These are phyloP conservation scores for Dipteronia dyeriana DNA, from an alignment of 345 rosid genomes.

Conservation along the genomic window DNA sequence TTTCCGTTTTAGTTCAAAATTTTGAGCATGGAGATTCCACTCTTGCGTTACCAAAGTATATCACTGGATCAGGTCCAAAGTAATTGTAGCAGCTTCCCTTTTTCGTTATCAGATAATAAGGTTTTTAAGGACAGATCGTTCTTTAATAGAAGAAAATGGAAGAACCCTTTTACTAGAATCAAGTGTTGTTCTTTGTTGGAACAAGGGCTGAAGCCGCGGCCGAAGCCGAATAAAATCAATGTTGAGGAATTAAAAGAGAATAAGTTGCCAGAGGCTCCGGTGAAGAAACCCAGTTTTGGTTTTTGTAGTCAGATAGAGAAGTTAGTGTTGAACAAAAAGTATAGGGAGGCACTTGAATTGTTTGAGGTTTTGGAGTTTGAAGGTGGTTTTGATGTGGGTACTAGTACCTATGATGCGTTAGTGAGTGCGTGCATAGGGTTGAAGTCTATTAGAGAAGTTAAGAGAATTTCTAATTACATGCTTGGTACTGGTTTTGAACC, in stretches of 20 bases:
- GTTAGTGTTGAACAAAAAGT: slow-evolving; percentile 52
- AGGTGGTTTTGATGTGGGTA: slow-evolving; percentile 48
- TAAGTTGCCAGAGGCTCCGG: slow-evolving; percentile 27
- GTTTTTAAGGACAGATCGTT: slow-evolving; percentile 25
- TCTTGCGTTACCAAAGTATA: slow-evolving; percentile 43
- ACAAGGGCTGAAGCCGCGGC: slow-evolving; percentile 56
- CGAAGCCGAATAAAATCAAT: slow-evolving; percentile 40
- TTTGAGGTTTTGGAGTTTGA: slow-evolving; percentile 70
- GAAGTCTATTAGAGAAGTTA: slow-evolving; percentile 64
- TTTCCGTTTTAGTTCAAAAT: slow-evolving; percentile 11
- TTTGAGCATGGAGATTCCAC: slow-evolving; percentile 54
- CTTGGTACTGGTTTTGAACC: slow-evolving; percentile 48
- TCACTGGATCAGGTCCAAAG: slow-evolving; percentile 44
- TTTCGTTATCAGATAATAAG: slow-evolving; percentile 26
- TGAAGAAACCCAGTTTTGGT: slow-evolving; percentile 41
- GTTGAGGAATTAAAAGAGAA: slow-evolving; percentile 25
- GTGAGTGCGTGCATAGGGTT: slow-evolving; percentile 74
- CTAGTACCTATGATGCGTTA: slow-evolving; percentile 71
- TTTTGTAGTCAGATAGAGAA: slow-evolving; percentile 83
- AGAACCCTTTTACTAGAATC: slow-evolving; percentile 38
- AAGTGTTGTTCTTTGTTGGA: slow-evolving; percentile 53
- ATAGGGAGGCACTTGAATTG: slow-evolving; percentile 76
- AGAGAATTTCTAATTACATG: slow-evolving; percentile 68
- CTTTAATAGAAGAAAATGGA: slow-evolving; percentile 44
- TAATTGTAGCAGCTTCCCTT: slow-evolving; percentile 29